A percentile compares a stretch with the other conserved stretches of the same genome.
Conservation (phyloP, 768 basidiomycete species). For the Lentinula detonsa region DNA sequence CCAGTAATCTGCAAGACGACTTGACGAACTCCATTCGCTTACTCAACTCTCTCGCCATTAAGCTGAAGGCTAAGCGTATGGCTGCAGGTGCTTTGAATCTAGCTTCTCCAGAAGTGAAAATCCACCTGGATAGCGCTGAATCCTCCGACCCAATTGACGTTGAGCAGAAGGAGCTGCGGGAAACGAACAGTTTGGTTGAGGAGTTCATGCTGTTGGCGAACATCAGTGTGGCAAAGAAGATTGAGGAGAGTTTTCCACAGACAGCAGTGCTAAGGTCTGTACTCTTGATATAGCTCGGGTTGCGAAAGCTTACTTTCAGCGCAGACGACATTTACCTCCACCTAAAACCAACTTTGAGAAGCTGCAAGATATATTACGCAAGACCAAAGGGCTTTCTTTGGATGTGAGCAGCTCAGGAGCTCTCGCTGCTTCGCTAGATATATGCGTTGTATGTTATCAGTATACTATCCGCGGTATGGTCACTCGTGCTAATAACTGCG, state of each 20-base stretch:
- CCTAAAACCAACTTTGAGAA: slow-evolving; percentile 94
- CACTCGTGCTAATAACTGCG: background rate
- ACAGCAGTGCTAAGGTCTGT: slow-evolving; percentile 84
- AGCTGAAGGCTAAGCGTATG: slow-evolving; percentile 84
- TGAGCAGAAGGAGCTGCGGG: slow-evolving; percentile 86
- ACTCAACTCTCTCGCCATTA: slow-evolving; percentile 80
- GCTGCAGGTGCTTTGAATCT: slow-evolving; percentile 95
- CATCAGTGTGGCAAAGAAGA: slow-evolving; percentile 86
- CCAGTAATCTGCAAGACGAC: slow-evolving; percentile 70
- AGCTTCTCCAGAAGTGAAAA: slow-evolving; percentile 97
- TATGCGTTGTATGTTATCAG: slow-evolving; percentile 61
- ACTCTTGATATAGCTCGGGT: background rate
- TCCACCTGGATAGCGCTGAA: slow-evolving; percentile 89
- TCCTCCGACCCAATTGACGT: slow-evolving; percentile 96
- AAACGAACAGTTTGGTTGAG: slow-evolving; percentile 96
- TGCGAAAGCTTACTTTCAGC: slow-evolving; percentile 1
- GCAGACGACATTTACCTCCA: slow-evolving; percentile 85
- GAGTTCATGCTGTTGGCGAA: slow-evolving; percentile 99
- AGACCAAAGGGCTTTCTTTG: slow-evolving; percentile 74
- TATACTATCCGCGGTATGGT: slow-evolving; percentile 3
- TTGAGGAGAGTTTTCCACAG: slow-evolving; percentile 92
- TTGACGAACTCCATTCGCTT: slow-evolving; percentile 83
- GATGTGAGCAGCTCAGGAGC: slow-evolving; percentile 92
- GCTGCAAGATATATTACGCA: slow-evolving; percentile 84
- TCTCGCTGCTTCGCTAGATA: slow-evolving; percentile 82